A percentile compares a stretch with the other conserved stretches of the same genome.
Evolutionary conservation across 1,284 basidiomycete species (phyloP).

Genomic region (Boletellus deceptivus): DNA sequence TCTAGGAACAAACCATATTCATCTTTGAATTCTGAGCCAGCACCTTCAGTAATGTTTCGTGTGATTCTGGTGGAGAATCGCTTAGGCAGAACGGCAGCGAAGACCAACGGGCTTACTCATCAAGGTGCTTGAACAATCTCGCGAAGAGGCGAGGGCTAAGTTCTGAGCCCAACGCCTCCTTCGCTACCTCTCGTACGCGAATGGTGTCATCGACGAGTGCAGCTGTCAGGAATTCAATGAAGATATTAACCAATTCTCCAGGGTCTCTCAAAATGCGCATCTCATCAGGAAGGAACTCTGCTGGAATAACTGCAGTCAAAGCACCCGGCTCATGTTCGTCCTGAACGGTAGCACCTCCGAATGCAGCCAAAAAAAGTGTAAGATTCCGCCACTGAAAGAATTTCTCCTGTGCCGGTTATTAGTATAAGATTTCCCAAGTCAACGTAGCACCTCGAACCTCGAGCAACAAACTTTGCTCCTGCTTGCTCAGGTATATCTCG

Average conservation of each 20-base stretch:
- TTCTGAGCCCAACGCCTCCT: constrained; percentile 79
- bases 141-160: constrained; percentile 68
- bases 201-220: constrained; percentile 62
- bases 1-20: constrained; percentile 69
- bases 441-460: constrained; percentile 36
- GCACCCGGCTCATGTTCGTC: constrained; percentile 48
- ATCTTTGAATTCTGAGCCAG: constrained; percentile 49
- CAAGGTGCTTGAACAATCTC: constrained; percentile 67
- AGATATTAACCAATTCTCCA: constrained; percentile 54
- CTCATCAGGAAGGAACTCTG: constrained; percentile 64
- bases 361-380: constrained; percentile 75
- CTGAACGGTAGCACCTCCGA: constrained; percentile 66
- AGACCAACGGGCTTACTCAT: constrained; percentile 52
- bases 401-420: constrained; percentile 53
- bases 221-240: constrained; percentile 71
- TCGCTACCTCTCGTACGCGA: constrained; percentile 70
- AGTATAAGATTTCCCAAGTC: constrained; percentile 3
- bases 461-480: constrained; percentile 36
- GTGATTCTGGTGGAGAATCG: constrained; percentile 40
- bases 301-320: constrained; percentile 57
- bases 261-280: constrained; percentile 65
- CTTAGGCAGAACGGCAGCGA: background rate
- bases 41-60: constrained; percentile 42
- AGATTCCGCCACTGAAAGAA: constrained; percentile 87
- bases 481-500: constrained; percentile 36